A percentile compares a stretch with the other conserved stretches of the same genome.
Evolutionary conservation across 139 green algal genomes (phyloP).

Genomic region (Chlorella sp.): DNA sequence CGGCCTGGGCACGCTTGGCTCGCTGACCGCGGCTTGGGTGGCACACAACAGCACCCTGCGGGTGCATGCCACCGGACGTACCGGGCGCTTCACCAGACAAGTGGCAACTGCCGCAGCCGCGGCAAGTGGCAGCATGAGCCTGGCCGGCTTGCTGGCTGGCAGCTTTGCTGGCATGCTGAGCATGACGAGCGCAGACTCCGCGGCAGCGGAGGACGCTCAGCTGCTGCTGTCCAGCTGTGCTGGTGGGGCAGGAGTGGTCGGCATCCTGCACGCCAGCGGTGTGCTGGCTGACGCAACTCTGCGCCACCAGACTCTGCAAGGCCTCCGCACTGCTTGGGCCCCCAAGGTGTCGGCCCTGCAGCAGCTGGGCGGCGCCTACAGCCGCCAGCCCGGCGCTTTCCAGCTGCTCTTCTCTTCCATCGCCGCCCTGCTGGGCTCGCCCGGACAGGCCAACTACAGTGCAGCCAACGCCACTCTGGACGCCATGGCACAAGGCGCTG

Average conservation of each 20-base stretch:
- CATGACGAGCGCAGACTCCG: constrained; percentile 42
- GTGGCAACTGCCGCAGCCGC: too few relatives aligned
- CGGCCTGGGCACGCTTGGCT: constrained; percentile 77
- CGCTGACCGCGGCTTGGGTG: constrained; percentile 69
- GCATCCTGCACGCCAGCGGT: constrained; percentile 77
- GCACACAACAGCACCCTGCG: constrained; percentile 36
- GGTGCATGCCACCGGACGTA: constrained; percentile 61
- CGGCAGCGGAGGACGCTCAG: constrained; percentile 23
- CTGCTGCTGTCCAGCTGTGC: constrained; percentile 64
- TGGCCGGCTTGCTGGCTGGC: constrained; percentile 4
- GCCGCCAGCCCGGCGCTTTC: constrained; percentile 30
- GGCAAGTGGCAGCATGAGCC: not conserved
- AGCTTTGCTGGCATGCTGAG: constrained; percentile 10
- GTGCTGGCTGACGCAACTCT: constrained; percentile 78
- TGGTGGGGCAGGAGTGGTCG: constrained; percentile 46
- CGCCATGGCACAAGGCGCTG: constrained; percentile 9
- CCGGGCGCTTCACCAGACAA: constrained; percentile 41
- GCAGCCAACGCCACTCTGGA: constrained; percentile 63
- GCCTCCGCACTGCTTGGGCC: constrained; percentile 53
- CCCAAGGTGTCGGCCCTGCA: constrained; percentile 40
- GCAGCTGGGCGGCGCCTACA: not conserved
- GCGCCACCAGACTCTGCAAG: constrained; percentile 55
- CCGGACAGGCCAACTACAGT: constrained; percentile 69
- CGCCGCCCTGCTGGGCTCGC: constrained; percentile 58
- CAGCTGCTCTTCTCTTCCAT: constrained; percentile 64